Evolutionary conservation across 768 basidiomycete species (phyloP).

Genomic region (Leccinum subtestaceum): DNA sequence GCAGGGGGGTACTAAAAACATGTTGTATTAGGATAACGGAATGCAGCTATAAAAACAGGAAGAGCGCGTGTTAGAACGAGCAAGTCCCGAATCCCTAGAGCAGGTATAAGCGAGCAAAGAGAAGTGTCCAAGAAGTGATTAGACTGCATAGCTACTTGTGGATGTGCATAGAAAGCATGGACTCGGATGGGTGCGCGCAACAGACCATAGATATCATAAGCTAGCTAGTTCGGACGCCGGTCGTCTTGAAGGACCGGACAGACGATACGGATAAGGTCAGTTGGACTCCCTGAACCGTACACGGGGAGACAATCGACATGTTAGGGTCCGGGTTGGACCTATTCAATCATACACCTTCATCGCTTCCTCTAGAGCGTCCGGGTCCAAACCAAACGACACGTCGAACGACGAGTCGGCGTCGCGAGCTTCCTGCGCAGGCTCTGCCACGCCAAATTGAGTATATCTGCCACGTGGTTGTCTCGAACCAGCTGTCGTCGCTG

Average conservation of each 20-base stretch:
- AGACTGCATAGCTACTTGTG: neutral
- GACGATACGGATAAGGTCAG: neutral
- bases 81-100: neutral
- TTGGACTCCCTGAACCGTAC: neutral
- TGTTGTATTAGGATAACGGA: neutral
- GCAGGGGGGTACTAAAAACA: neutral
- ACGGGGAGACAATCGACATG: neutral
- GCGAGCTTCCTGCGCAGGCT: neutral
- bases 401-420: slow-evolving; percentile 34
- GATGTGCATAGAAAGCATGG: neutral
- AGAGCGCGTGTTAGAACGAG: neutral
- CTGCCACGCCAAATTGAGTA: neutral
- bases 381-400: slow-evolving; percentile 30
- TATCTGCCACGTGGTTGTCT: neutral
- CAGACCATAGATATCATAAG: neutral
- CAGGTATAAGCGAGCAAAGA: neutral
- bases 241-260: neutral
- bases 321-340: neutral
- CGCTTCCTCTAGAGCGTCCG: slow-evolving; percentile 29
- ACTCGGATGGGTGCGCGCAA: neutral
- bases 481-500: neutral
- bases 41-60: neutral
- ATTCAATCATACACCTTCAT: slow-evolving; percentile 32
- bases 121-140: neutral
- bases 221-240: neutral